A percentile compares a stretch with the other conserved stretches of the same genome.
Evolutionary conservation across 139 green algal genomes (phyloP).

Genomic region (Auxenochlorella pyrenoidosa): DNA sequence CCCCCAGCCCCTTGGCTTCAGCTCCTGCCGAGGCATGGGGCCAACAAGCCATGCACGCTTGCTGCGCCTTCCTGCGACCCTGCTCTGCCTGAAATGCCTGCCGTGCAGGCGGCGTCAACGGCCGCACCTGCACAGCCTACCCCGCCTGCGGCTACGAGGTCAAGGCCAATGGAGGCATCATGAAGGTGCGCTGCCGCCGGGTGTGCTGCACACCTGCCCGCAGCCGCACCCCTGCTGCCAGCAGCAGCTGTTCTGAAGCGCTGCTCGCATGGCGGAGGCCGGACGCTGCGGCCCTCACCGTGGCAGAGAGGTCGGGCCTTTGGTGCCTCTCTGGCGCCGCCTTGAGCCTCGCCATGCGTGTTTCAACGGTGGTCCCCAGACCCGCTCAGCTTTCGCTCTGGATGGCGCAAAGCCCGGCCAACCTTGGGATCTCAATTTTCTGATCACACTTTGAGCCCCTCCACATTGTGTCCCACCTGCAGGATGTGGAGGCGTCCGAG

Average conservation of each 20-base stretch:
- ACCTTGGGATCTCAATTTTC: too few relatives aligned
- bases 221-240: neutral
- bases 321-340: too few relatives aligned
- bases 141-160: slow-evolving; percentile 38
- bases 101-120: slow-evolving; percentile 7
- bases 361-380: too few relatives aligned
- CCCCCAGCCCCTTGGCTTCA: too few relatives aligned
- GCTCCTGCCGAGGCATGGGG: too few relatives aligned
- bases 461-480: neutral
- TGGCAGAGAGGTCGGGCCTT: too few relatives aligned
- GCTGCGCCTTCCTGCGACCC: neutral
- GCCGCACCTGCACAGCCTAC: slow-evolving; percentile 38
- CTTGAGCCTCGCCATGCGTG: too few relatives aligned
- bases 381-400: too few relatives aligned
- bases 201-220: neutral
- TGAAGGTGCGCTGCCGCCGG: neutral
- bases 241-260: neutral
- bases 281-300: too few relatives aligned
- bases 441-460: neutral
- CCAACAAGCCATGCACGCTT: too few relatives aligned
- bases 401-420: too few relatives aligned
- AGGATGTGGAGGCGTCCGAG: neutral
- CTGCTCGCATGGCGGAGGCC: too few relatives aligned
- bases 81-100: neutral
- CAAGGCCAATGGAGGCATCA: neutral